Conservation (phyloP, 768 basidiomycete genomes). For the Boletus pseudopeckii region DNA sequence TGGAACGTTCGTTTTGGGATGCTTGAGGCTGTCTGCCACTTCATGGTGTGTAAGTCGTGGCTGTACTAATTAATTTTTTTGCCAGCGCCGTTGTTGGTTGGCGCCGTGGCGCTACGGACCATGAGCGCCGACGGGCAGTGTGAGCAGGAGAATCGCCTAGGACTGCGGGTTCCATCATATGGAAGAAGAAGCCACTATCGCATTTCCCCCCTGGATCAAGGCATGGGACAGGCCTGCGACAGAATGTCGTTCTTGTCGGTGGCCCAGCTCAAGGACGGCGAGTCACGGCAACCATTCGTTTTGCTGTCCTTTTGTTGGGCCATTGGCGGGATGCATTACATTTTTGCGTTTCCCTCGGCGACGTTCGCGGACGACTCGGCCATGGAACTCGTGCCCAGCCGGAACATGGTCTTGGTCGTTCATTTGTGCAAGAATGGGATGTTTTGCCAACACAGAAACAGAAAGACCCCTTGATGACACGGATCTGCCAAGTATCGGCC, state of each 20-base stretch:
- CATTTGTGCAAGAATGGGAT: background rate
- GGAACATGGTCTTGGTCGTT: background rate
- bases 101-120: background rate
- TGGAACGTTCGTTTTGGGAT: background rate
- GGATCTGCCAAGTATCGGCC: background rate
- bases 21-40: background rate
- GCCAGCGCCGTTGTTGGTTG: background rate
- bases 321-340: no score
- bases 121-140: constrained; percentile 6
- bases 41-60: background rate
- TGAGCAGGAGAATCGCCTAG: background rate
- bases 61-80: background rate
- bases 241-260: background rate
- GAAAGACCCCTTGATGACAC: background rate
- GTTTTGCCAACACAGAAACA: background rate
- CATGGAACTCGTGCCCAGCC: no score
- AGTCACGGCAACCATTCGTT: background rate
- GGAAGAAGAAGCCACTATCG: background rate
- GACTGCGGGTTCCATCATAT: background rate
- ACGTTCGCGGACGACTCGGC: no score
- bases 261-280: background rate
- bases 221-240: background rate
- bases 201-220: background rate
- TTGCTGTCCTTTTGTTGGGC: background rate
- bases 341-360: no score